Evolutionary conservation across 2,329 filamentous ascomycete species (phyloP).

Genomic region (Fonsecaea pugnacius): DNA sequence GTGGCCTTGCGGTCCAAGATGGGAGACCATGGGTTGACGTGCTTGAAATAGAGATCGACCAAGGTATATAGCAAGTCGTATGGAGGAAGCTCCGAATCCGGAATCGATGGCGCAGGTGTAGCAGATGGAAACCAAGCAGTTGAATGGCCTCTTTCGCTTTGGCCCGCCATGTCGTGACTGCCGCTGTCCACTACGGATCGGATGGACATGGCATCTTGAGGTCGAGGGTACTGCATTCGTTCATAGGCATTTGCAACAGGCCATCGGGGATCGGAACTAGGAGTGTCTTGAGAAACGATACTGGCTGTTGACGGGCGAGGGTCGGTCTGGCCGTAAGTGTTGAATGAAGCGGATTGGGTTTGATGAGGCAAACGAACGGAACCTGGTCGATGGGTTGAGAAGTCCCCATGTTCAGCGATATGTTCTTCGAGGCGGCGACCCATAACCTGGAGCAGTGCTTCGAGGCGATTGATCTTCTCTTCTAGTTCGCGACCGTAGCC

Average conservation of each 20-base stretch:
- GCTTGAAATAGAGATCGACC: slow-evolving; percentile 77
- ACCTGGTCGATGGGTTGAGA: slow-evolving; percentile 19
- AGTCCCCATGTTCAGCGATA: slow-evolving; percentile 34
- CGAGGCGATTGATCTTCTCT: slow-evolving; percentile 60
- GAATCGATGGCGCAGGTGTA: slow-evolving; percentile 25
- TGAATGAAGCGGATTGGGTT: slow-evolving; percentile 17
- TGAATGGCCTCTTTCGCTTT: slow-evolving; percentile 29
- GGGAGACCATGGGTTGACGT: slow-evolving; percentile 83
- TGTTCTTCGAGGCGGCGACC: slow-evolving; percentile 37
- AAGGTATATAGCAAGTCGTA: slow-evolving; percentile 74
- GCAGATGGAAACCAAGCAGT: slow-evolving; percentile 27
- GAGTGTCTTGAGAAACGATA: slow-evolving; percentile 32
- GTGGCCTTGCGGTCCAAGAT: slow-evolving; percentile 86
- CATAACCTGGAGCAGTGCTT: slow-evolving; percentile 42
- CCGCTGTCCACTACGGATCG: slow-evolving; percentile 30
- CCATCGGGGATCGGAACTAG: slow-evolving; percentile 30
- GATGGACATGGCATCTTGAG: slow-evolving; percentile 35
- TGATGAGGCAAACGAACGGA: slow-evolving; percentile 23
- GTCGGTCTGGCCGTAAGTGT: slow-evolving; percentile 27
- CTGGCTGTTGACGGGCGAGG: slow-evolving; percentile 31
- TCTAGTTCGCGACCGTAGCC: slow-evolving; percentile 67
- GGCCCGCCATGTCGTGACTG: slow-evolving; percentile 27
- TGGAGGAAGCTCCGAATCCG: slow-evolving; percentile 60
- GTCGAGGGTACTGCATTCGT: slow-evolving; percentile 33
- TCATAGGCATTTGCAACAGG: slow-evolving; percentile 29